phyloP scores from a whole-genome alignment of 2,329 filamentous ascomycete genomes.

The Cercospora brassicicola region DNA sequence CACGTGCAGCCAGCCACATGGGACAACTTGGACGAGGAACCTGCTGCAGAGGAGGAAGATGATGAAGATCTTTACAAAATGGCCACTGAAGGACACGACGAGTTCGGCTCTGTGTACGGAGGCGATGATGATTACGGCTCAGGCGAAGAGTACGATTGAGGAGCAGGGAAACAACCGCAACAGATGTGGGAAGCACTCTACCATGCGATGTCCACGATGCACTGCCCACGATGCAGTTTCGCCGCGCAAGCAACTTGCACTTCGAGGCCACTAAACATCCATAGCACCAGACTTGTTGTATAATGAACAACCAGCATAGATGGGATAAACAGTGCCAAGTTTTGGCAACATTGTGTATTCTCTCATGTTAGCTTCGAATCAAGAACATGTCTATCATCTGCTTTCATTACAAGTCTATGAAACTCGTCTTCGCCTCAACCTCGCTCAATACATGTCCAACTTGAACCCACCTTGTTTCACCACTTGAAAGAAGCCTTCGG shows the following conservation, averaged over 20 bases:
- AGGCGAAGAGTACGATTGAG: conserved; percentile 18
- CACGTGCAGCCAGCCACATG: conserved; percentile 12
- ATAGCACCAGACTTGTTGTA: not conserved
- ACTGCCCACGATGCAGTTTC: not conserved
- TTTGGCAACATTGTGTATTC: not conserved
- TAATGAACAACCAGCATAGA: not conserved
- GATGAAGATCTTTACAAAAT: conserved; percentile 13
- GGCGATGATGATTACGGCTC: conserved; percentile 14
- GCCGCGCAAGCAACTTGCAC: too few species aligned
- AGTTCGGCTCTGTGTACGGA: conserved; percentile 12
- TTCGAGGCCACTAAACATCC: not conserved
- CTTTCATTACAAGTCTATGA: not conserved
- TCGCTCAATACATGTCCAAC: not conserved
- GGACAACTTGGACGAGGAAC: conserved; percentile 19
- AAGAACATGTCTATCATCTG: not conserved
- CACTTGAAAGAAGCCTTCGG: conserved; percentile 15
- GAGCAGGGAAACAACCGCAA: not conserved
- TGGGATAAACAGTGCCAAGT: not conserved
- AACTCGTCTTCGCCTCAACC: not conserved
- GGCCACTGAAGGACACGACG: conserved; percentile 11
- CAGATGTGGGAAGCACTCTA: not conserved
- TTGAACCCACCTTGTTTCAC: conserved; percentile 19
- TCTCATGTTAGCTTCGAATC: not conserved
- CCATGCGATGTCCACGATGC: not conserved
- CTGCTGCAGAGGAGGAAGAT: conserved; percentile 25